A percentile compares a stretch with the other conserved stretches of the same genome.
Conservation (phyloP, 768 basidiomycete species). For the Panaeolus papilionaceus region DNA sequence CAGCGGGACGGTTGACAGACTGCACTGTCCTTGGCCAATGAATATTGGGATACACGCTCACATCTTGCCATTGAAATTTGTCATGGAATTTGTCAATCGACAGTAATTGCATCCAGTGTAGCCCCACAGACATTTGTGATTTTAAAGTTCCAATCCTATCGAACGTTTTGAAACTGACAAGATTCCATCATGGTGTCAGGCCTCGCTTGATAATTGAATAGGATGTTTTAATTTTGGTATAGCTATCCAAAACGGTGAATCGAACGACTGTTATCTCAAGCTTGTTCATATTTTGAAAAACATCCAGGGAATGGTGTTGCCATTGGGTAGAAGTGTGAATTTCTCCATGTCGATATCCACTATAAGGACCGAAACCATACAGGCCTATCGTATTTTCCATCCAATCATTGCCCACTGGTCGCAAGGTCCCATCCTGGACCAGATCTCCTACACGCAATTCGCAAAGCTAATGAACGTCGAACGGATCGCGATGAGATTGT, state of each 20-base stretch:
- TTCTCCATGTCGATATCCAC: not conserved
- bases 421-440: not conserved
- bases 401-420: not conserved
- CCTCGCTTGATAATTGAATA: not conserved
- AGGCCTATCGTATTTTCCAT: slow-evolving; percentile 2
- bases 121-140: not conserved
- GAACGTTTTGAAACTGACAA: too few species aligned
- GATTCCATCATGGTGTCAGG: not conserved
- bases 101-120: not conserved
- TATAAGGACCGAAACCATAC: not conserved
- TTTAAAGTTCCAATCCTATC: too few species aligned
- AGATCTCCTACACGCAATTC: not conserved
- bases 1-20: not conserved
- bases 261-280: too few species aligned
- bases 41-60: not conserved
- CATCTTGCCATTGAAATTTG: not conserved
- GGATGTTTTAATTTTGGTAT: too few species aligned
- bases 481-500: not conserved
- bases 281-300: not conserved
- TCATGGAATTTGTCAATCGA: not conserved
- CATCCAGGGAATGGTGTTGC: not conserved
- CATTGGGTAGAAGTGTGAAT: not conserved
- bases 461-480: not conserved
- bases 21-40: not conserved
- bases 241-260: too few species aligned